Evolutionary conservation across 495 filamentous ascomycete species (phyloP), one percentile per base, ranked within the genome.

Genomic region (Annulohypoxylon moriforme): DNA sequence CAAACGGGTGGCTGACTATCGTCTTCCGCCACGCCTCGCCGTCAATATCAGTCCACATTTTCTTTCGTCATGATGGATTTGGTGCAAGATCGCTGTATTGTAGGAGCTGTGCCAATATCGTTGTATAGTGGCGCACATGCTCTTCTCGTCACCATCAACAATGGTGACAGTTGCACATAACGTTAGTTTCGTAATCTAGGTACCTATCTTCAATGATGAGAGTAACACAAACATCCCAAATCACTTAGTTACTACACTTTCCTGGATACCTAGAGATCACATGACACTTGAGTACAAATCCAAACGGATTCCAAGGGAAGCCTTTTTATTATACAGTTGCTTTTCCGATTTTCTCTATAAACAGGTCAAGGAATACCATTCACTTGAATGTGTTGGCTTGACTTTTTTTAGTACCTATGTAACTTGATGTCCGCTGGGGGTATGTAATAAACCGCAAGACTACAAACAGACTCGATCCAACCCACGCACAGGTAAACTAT

Each of bases 1-100:
- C 64, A 59, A 64, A 55, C 55, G 55, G 69, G 46, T 47, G 53
- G 55, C 22, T 61, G 34, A 52, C 44, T 64, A 53, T 57, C 57
- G 16, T 55, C 59, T 42, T 18, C 27, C 25, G 68, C 27, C 34
- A 58, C 34, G 50, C 47, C 36, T 44, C 55, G 59, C 14, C 46
- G 60, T 52, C 50, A 49, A 44, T 62, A 64, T 52, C 50, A 49
- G 52, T 62, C 47, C 33, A 16, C 29, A 40, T n/a, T 13, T 20
- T 13, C 59, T 55, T 49, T 49, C 18, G 29, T 42, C n/a, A 27
- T 16, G 44, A n/a, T 44, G 4, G 6, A 3, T 36, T 29, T 22
- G 27, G 58, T 31, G 55, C 29, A 53, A 60, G 57, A 46, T 60
- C 38, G 24, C 31, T 20, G 52, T 56, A 60, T 62, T 58, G 62